phyloP scores from a whole-genome alignment of 2,329 filamentous ascomycete species.

The Dactylonectria macrodidyma region DNA sequence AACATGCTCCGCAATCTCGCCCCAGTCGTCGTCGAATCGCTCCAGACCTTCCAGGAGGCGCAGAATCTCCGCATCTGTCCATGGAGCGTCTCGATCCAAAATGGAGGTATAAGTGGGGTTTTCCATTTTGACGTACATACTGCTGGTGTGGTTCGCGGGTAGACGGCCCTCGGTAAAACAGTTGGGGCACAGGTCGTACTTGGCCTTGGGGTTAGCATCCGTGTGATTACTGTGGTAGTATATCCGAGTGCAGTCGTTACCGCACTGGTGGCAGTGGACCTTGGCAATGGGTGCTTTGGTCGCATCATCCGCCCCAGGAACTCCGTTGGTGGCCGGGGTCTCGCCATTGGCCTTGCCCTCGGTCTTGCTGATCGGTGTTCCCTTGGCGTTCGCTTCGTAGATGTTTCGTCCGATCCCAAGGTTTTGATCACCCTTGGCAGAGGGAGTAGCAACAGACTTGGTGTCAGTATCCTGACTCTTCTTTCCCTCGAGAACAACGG shows the following conservation, averaged over 20 bases:
- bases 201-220: slow-evolving; percentile 75
- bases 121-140: slow-evolving; percentile 90
- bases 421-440: slow-evolving; percentile 85
- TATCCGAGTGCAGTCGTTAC: slow-evolving; percentile 84
- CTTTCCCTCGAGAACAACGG: slow-evolving; percentile 74
- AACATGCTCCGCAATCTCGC: slow-evolving; percentile 91
- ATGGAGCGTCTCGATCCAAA: slow-evolving; percentile 88
- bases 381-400: slow-evolving; percentile 92
- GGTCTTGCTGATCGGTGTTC: slow-evolving; percentile 76
- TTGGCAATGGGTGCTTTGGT: slow-evolving; percentile 77
- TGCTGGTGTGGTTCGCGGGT: slow-evolving; percentile 82
- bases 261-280: slow-evolving; percentile 91
- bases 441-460: slow-evolving; percentile 76
- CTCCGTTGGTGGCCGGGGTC: slow-evolving; percentile 75
- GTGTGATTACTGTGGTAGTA: slow-evolving; percentile 73
- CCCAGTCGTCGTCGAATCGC: slow-evolving; percentile 96
- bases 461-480: slow-evolving; percentile 78
- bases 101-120: slow-evolving; percentile 86
- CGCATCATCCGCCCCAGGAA: slow-evolving; percentile 69
- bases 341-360: slow-evolving; percentile 86
- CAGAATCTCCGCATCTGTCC: slow-evolving; percentile 93
- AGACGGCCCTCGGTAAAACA: slow-evolving; percentile 91
- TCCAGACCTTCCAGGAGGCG: slow-evolving; percentile 92
- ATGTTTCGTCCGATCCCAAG: slow-evolving; percentile 96
- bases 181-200: slow-evolving; percentile 91